phyloP scores from a whole-genome alignment of 2,329 filamentous ascomycete genomes.

The Blastomyces emzantsi region DNA sequence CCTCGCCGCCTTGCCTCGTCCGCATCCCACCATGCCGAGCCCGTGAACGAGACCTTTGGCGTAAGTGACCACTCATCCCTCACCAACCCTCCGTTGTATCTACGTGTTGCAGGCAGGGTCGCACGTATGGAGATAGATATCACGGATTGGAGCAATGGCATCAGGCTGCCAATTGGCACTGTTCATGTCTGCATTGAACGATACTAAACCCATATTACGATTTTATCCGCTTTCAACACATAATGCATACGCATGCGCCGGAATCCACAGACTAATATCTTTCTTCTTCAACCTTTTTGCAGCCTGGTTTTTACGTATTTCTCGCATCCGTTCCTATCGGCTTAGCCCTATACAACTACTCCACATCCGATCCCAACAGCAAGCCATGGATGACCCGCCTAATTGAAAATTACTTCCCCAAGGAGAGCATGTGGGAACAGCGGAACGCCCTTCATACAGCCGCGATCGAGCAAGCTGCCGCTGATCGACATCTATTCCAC shows the following conservation, averaged over 20 bases:
- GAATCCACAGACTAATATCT: background rate
- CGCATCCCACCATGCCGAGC: constrained; percentile 33
- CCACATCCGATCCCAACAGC: constrained; percentile 30
- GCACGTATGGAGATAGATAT: background rate
- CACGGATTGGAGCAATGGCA: background rate
- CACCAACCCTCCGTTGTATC: background rate
- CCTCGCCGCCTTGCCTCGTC: constrained; percentile 39
- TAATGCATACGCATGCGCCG: background rate
- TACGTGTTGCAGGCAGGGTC: background rate
- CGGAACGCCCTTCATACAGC: constrained; percentile 53
- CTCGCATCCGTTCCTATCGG: constrained; percentile 36
- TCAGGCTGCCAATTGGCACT: background rate
- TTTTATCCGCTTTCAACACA: background rate
- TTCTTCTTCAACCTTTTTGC: constrained; percentile 10
- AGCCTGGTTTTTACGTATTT: constrained; percentile 42
- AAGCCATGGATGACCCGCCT: constrained; percentile 37
- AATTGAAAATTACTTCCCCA: constrained; percentile 48
- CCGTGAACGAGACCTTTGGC: constrained; percentile 39
- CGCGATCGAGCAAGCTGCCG: constrained; percentile 54
- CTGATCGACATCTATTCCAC: constrained; percentile 53
- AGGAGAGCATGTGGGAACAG: constrained; percentile 45
- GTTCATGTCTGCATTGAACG: background rate
- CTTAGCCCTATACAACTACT: constrained; percentile 36
- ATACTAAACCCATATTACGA: background rate
- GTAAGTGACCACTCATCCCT: constrained; percentile 26